phyloP scores from a whole-genome alignment of 2,329 filamentous ascomycete genomes.

The Nemania sp. region DNA sequence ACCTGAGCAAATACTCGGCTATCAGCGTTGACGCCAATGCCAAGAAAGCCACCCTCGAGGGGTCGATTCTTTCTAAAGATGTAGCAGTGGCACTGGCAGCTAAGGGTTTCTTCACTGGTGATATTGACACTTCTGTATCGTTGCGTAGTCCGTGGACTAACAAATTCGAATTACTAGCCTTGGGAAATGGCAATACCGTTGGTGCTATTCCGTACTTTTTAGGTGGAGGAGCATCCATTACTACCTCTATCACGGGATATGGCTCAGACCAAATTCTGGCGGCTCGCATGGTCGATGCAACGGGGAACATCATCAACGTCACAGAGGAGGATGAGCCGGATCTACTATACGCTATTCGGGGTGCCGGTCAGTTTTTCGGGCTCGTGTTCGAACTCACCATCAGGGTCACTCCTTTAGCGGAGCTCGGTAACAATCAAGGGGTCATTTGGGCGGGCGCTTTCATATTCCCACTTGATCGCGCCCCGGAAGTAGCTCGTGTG shows the following conservation, averaged over 20 bases:
- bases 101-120: constrained; percentile 12
- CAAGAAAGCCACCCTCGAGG: constrained; percentile 51
- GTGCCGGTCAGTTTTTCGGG: constrained; percentile 53
- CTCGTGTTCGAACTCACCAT: constrained; percentile 50
- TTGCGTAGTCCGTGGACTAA: not conserved
- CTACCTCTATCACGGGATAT: not conserved
- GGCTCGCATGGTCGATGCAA: constrained; percentile 48
- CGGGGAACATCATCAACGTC: constrained; percentile 45
- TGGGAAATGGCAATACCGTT: constrained; percentile 49
- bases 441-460: constrained; percentile 47
- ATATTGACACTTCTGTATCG: constrained; percentile 15
- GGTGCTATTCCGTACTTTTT: constrained; percentile 46
- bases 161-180: not conserved
- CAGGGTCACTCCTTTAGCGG: constrained; percentile 31
- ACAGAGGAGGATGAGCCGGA: constrained; percentile 44
- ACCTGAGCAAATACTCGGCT: constrained; percentile 30
- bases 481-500: not conserved
- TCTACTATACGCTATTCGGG: constrained; percentile 51
- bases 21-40: constrained; percentile 44
- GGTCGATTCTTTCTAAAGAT: constrained; percentile 17
- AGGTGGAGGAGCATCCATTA: constrained; percentile 30
- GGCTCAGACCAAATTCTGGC: constrained; percentile 46
- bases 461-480: not conserved
- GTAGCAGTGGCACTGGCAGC: constrained; percentile 1
- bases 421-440: constrained; percentile 43